Base-by-base conservation (phyloP, 164 flowering plant species). In the Tetrastigma voinierianum region DNA sequence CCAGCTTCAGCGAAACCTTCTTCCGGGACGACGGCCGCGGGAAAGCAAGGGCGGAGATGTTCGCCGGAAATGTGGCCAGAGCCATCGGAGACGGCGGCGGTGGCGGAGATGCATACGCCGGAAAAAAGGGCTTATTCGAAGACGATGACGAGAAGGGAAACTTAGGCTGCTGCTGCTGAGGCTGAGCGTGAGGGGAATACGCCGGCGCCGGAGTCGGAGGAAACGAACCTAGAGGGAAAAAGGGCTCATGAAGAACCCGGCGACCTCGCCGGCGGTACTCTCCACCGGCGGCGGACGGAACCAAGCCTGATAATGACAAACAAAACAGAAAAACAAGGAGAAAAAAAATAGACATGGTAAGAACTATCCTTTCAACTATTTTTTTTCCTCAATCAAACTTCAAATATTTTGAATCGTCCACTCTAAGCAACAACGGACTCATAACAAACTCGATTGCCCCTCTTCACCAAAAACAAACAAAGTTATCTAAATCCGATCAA, bases 1-100 rank as follows among this genome's bases (percentile, higher is more conserved):
- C 40, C 6, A 32, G 76, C 16, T 44, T 72, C 5, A 25, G 24
- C 11, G 68, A 51, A 15, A 51, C 2, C 62, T 60, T 54, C 51
- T 54, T 68, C 15, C 19, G 9, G 47, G 67, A 12, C 40, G 69
- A 40, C 57, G 84, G 51, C 15, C 68, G 74, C 12, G 88, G 89
- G 70, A 87, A 59, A 65, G 69, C 77, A 57, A 84, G 77, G 25
- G 87, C 72, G 68, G 90, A 82, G 62, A 88, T 83, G 72, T 86
- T 86, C 72, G 93, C 88, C 0, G 88, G 88, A 67, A 83, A 82
- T 12, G 90, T 70, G 21, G 87, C 70, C 23, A 73, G 57, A 17
- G 76, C 14, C 25, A 74, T 4, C 9, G 71, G 12, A 4, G 82
- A 21, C 0, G 85, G 82, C 10, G 86, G 82, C 8, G 85, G 76